phyloP scores from a whole-genome alignment of 179 eudicot genomes.

The Patellifolia procumbens region DNA sequence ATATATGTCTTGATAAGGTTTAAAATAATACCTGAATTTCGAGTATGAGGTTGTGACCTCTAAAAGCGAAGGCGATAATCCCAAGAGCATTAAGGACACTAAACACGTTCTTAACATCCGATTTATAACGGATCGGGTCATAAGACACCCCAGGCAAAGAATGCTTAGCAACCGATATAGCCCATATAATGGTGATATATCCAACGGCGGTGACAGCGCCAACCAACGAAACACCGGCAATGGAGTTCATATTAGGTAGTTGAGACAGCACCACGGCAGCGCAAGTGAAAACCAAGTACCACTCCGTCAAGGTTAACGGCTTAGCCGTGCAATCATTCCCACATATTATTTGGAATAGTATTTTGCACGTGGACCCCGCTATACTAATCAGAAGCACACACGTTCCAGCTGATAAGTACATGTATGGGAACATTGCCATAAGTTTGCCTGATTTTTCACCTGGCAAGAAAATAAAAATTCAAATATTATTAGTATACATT shows the following conservation, averaged over 20 bases:
- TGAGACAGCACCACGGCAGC: conserved; percentile 70
- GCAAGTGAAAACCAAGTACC: conserved; percentile 81
- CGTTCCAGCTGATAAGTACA: conserved; percentile 72
- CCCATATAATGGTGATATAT: conserved; percentile 63
- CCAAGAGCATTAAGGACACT: conserved; percentile 69
- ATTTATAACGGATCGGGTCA: conserved; percentile 35
- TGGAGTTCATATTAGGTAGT: conserved; percentile 78
- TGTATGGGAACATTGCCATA: conserved; percentile 56
- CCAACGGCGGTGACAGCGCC: conserved; percentile 77
- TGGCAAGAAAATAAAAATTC: no score
- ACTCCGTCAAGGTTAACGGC: conserved; percentile 59
- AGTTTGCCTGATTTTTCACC: conserved; percentile 63
- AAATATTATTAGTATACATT: not conserved
- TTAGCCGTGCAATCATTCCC: conserved; percentile 41
- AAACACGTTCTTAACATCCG: conserved; percentile 42
- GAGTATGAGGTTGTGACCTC: conserved; percentile 80
- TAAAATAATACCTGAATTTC: conserved; percentile 63
- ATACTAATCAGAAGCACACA: conserved; percentile 64
- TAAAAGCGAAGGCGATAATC: conserved; percentile 73
- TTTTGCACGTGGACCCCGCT: conserved; percentile 65
- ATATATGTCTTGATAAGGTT: no score
- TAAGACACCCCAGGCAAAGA: conserved; percentile 61
- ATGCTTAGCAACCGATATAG: conserved; percentile 58
- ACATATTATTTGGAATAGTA: conserved; percentile 51
- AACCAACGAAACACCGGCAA: conserved; percentile 77